Base-by-base conservation (phyloP, 768 basidiomycete genomes). In the Candolleomyces eurysporus region DNA sequence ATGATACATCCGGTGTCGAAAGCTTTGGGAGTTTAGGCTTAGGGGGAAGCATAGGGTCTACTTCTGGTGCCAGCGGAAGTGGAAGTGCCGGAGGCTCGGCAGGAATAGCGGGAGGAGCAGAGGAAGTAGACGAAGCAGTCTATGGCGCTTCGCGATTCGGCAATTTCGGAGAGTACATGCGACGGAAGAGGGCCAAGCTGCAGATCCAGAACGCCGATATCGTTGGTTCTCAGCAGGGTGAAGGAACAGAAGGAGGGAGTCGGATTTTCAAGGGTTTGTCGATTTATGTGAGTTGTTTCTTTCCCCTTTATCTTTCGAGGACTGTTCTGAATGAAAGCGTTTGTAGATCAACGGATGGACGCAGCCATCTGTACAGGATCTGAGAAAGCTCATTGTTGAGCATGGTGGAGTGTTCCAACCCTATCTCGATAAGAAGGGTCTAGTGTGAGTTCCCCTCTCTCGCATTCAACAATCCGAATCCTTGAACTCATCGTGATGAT, bases 311-410 rank as follows among this genome's bases (percentile, higher is more conserved):
- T 9, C 17, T 51, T 46, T 43, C 43, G 16, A 17, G 42, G 42
- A 42, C 16, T 16, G n/a, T 56, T 19, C 52, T 42, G 55, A 48
- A 51, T 49, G 67, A 4, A 57, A 32, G 13, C 45, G 30, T 13
- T 32, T 32, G 75, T 36, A 96, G 94, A 88, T 96, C 54, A 97
- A 98, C 68, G 96, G 96, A 0, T 91, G 85, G 78, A 96, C 94
- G 0, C 80, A 84, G 42, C 93, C 95, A 7, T 91, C 96, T 19
- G 84, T 94, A 21, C 92, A 95, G 69, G 92, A 90, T 51, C 72
- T 98, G 0, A 82, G 93, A 8, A 79, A 87, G 65, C 79, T 98
- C 53, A 88, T 98, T 43, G 73, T 96, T 3, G 81, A 84, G 50
- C 84, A 96, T 66, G 96, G 95, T 5, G 96, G 96, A 3, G 74